These are phyloP conservation scores for Uronychia setigera DNA, from an alignment of 73 alveolate species.

Conservation along the genomic window DNA sequence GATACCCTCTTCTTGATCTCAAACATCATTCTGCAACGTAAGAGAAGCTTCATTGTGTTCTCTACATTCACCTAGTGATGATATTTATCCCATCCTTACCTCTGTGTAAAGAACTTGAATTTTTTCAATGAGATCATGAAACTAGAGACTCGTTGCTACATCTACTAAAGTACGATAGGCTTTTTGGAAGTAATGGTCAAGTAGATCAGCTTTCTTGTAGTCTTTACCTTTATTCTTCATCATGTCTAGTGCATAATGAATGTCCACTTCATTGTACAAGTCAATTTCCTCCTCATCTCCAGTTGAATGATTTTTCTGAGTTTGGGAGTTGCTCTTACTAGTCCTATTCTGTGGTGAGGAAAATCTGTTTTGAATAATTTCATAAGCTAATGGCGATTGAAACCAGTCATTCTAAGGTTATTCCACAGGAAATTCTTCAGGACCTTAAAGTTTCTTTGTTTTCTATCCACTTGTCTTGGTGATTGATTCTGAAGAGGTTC, in stretches of 20 bases:
- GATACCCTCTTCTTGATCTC: not conserved
- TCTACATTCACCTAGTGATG: not conserved
- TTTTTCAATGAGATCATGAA: not conserved
- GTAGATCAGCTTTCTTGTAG: not conserved
- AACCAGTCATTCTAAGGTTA: no score
- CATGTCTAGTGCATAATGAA: not conserved
- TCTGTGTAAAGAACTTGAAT: not conserved
- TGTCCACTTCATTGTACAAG: not conserved
- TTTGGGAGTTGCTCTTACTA: no score
- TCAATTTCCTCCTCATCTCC: not conserved
- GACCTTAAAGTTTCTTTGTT: no score
- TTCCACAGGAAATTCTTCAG: no score
- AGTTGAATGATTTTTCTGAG: no score
- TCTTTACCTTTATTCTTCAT: not conserved
- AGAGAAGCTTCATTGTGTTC: not conserved
- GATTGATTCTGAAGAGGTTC: no score
- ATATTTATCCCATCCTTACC: not conserved
- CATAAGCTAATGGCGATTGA: no score
- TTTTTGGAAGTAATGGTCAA: not conserved
- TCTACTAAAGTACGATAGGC: not conserved
- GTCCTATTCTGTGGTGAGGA: no score
- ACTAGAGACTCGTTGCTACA: not conserved
- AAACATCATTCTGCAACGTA: not conserved
- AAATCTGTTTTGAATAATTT: no score
- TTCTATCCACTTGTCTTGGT: no score